These are phyloP conservation scores for Coemansia sp. DNA, from an alignment of 192 early-diverging fungal genomes.

Conservation along the genomic window DNA sequence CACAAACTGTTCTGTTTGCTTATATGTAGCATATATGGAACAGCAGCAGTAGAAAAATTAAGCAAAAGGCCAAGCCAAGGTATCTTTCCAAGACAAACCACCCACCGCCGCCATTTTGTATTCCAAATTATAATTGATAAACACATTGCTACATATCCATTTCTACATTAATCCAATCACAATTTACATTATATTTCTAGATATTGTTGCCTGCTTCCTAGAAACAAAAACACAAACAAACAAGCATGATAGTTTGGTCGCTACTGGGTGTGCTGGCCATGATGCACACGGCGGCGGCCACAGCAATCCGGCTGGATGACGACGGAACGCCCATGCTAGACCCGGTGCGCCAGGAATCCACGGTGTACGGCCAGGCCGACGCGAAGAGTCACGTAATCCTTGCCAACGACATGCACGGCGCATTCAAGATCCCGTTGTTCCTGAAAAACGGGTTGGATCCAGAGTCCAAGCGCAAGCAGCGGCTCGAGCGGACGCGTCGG, in stretches of 20 bases:
- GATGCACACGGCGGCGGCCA: constrained; percentile 17
- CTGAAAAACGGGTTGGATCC: constrained; percentile 50
- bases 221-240: neutral
- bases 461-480: constrained; percentile 42
- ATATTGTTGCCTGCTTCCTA: neutral
- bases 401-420: constrained; percentile 19
- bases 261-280: constrained; percentile 18
- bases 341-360: neutral
- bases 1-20: neutral
- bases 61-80: neutral
- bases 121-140: neutral
- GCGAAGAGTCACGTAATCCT: constrained; percentile 32
- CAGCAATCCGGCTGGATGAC: constrained; percentile 12
- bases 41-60: neutral
- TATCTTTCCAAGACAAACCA: neutral
- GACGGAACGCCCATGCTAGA: constrained; percentile 9
- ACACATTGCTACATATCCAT: no score
- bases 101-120: neutral
- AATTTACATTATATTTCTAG: no score
- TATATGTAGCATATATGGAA: neutral
- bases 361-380: constrained; percentile 16
- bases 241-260: constrained; percentile 2
- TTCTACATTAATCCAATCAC: no score
- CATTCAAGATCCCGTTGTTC: constrained; percentile 42
- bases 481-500: constrained; percentile 32